Evolutionary conservation across 495 filamentous ascomycete species (phyloP).

Genomic region (Hypoxylon intermedium): DNA sequence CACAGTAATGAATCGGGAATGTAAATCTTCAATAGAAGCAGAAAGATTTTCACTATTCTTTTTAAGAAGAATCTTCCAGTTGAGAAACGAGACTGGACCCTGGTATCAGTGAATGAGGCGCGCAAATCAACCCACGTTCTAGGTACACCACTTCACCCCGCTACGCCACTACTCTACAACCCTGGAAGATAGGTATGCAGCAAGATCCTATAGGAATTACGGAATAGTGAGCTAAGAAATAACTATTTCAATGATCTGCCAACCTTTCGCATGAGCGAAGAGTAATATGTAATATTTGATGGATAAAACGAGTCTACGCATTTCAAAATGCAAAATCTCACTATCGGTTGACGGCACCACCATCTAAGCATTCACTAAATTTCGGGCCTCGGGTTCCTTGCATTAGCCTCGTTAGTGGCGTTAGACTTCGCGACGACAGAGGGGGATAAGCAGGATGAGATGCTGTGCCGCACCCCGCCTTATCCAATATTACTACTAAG

Average conservation of each 20-base stretch:
- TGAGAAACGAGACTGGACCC: background rate
- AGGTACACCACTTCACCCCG: constrained; percentile 3
- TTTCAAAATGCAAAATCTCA: background rate
- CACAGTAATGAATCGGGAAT: background rate
- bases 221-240: background rate
- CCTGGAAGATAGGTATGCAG: background rate
- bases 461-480: background rate
- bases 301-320: too few relatives aligned
- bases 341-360: background rate
- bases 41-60: background rate
- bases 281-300: too few relatives aligned
- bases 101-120: constrained; percentile 1
- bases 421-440: background rate
- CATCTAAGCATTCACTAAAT: background rate
- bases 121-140: constrained; percentile 1
- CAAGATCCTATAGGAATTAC: background rate
- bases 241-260: background rate
- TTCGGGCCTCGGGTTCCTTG: constrained; percentile 11
- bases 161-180: background rate
- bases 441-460: background rate
- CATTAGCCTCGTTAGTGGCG: constrained; percentile 3
- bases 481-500: too few relatives aligned
- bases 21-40: background rate
- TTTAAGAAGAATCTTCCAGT: background rate
- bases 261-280: background rate